Evolutionary conservation across 1,284 basidiomycete species (phyloP).

Genomic region (Ustilago trichophora): DNA sequence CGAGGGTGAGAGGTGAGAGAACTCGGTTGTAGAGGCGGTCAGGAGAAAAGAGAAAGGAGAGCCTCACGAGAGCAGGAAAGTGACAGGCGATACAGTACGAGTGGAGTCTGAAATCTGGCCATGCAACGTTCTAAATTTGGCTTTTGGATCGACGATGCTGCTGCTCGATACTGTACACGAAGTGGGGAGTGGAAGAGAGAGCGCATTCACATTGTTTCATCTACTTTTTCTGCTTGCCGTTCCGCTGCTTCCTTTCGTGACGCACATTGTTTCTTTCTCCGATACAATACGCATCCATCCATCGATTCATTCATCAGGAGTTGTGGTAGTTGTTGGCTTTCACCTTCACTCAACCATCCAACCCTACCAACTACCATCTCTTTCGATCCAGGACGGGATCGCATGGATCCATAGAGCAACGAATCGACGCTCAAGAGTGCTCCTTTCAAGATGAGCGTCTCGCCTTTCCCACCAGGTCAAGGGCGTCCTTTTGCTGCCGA

Average conservation of each 20-base stretch:
- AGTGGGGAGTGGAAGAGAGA: too few relatives aligned
- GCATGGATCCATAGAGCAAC: slow-evolving; percentile 18
- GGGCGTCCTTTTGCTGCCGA: background rate
- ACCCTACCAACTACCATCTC: background rate
- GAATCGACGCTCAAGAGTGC: too few relatives aligned
- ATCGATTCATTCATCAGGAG: background rate
- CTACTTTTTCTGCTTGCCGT: too few relatives aligned
- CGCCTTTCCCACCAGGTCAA: slow-evolving; percentile 20
- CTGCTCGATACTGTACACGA: too few relatives aligned
- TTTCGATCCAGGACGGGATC: background rate
- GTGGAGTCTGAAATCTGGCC: slow-evolving; percentile 5
- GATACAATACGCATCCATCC: slow-evolving; percentile 1
- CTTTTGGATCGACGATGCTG: slow-evolving; percentile 3
- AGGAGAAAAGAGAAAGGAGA: too few relatives aligned
- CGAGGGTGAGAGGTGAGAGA: too few relatives aligned
- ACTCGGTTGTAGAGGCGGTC: too few relatives aligned
- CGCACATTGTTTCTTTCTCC: slow-evolving; percentile 1
- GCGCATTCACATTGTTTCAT: background rate
- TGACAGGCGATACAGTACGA: background rate
- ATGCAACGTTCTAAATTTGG: slow-evolving; percentile 28
- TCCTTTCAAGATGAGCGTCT: slow-evolving; percentile 45
- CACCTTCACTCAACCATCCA: too few relatives aligned
- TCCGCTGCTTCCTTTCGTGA: background rate
- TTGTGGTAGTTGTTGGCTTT: too few relatives aligned
- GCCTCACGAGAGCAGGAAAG: too few relatives aligned